A percentile compares a stretch with the other conserved stretches of the same genome.
phyloP scores from a whole-genome alignment of 352 stramenopile species.

The Phytophthora hybrid region DNA sequence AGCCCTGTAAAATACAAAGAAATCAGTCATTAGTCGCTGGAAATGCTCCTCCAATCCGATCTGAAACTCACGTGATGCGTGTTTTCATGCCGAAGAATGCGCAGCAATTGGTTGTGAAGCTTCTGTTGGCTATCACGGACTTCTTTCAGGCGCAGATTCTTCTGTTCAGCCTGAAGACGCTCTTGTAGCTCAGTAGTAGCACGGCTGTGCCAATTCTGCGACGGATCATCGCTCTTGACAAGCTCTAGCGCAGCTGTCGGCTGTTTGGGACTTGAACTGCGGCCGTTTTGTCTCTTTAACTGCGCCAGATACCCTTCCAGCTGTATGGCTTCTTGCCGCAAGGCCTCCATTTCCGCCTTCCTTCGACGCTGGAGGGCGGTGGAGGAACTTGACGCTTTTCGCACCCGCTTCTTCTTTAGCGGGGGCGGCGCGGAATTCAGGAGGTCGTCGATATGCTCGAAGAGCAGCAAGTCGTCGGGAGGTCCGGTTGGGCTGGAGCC shows the following conservation, averaged over 20 bases:
- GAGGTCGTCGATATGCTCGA: constrained; percentile 4
- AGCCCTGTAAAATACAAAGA: neutral
- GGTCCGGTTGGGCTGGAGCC: too few relatives aligned
- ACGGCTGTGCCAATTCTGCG: constrained; percentile 6
- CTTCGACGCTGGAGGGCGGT: constrained; percentile 21
- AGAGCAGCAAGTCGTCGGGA: neutral
- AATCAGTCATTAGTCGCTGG: neutral
- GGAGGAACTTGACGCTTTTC: constrained; percentile 10
- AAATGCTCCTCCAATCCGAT: neutral
- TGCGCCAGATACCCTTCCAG: constrained; percentile 24
- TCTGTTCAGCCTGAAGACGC: constrained; percentile 22
- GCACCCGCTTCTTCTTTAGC: constrained; percentile 6
- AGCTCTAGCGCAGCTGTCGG: neutral
- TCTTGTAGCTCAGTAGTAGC: constrained; percentile 19
- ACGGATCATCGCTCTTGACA: neutral
- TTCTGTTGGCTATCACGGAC: constrained; percentile 21
- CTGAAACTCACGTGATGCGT: constrained; percentile 5
- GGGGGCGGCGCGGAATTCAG: constrained; percentile 1
- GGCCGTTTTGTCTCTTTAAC: constrained; percentile 12
- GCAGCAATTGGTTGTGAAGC: neutral
- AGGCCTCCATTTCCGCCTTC: constrained; percentile 24
- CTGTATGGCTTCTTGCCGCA: constrained; percentile 17
- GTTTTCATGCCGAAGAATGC: constrained; percentile 11
- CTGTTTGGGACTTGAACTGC: neutral
- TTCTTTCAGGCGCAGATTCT: constrained; percentile 27